These are phyloP conservation scores for Blastocystis sp. DNA, from an alignment of 352 stramenopile species.

Conservation along the genomic window DNA sequence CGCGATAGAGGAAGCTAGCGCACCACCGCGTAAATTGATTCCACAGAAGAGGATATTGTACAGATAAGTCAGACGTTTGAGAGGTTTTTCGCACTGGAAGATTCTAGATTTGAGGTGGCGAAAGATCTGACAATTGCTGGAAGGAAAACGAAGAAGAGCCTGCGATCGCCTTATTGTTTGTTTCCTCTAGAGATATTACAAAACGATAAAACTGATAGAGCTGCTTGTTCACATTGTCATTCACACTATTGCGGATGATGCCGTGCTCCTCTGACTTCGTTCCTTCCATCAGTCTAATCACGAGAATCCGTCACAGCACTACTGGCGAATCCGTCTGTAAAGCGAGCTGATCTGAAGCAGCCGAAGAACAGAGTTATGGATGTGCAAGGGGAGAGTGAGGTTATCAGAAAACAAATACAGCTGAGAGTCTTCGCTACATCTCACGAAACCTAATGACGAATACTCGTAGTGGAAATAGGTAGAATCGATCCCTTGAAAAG, in stretches of 20 bases:
- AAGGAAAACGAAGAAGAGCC: not conserved
- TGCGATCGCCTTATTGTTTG: not conserved
- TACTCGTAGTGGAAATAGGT: constrained; percentile 12
- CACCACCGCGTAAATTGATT: constrained; percentile 3
- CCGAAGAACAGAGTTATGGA: constrained; percentile 2
- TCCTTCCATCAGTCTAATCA: constrained; percentile 2
- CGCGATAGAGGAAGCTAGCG: not conserved
- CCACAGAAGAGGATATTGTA: constrained; percentile 28
- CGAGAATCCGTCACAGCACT: not conserved
- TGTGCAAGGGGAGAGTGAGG: not conserved
- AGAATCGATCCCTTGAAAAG: constrained; percentile 30
- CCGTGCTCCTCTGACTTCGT: constrained; percentile 32
- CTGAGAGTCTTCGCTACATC: not conserved
- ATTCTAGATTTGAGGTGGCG: not conserved
- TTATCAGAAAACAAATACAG: not conserved
- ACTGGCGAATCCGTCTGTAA: constrained; percentile 14
- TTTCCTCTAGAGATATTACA: constrained; percentile 34
- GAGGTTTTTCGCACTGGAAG: constrained; percentile 2
- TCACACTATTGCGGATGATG: constrained; percentile 44
- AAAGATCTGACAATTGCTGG: not conserved
- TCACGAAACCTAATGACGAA: not conserved
- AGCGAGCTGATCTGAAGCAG: not conserved
- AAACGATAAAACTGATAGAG: constrained; percentile 45
- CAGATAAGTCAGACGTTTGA: constrained; percentile 23
- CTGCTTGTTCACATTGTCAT: constrained; percentile 38